Evolutionary conservation across 345 rosid genomes (phyloP).

Genomic region (Erucastrum elatum): DNA sequence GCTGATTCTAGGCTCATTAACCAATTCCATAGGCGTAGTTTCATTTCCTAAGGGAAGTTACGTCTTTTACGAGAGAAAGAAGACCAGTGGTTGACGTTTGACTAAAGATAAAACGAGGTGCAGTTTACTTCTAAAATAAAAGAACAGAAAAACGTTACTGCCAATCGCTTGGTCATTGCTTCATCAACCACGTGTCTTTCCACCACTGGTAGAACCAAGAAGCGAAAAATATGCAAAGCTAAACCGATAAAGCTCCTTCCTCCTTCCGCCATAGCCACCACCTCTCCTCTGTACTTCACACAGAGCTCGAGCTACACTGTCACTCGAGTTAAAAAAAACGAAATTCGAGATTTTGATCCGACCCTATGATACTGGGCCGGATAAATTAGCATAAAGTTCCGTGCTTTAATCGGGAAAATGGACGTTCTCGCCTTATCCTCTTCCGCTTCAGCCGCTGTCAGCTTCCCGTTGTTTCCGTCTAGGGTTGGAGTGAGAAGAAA

Average conservation of each 20-base stretch:
- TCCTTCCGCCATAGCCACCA: constrained; percentile 34
- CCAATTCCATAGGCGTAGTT: too few relatives aligned
- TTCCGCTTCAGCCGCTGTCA: constrained; percentile 35
- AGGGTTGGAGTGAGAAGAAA: constrained; percentile 25
- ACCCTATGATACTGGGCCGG: constrained; percentile 26
- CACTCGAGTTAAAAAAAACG: not conserved
- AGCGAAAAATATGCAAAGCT: constrained; percentile 30
- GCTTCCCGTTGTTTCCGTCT: constrained; percentile 26
- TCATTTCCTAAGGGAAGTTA: too few relatives aligned
- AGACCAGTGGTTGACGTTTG: constrained; percentile 6
- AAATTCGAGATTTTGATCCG: constrained; percentile 25
- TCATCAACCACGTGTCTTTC: constrained; percentile 38
- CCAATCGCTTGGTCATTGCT: not conserved
- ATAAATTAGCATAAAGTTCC: not conserved
- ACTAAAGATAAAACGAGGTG: not conserved
- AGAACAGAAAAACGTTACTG: not conserved
- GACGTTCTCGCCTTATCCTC: constrained; percentile 54
- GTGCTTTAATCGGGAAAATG: constrained; percentile 42
- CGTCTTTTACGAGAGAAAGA: not conserved
- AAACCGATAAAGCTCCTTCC: constrained; percentile 35
- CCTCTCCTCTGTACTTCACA: constrained; percentile 1
- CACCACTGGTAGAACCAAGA: constrained; percentile 18
- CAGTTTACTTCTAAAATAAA: not conserved
- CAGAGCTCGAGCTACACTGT: not conserved
- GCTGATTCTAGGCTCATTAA: too few relatives aligned